Conservation (phyloP, 2,329 filamentous ascomycete genomes). For the Mycocentrospora acerina region DNA sequence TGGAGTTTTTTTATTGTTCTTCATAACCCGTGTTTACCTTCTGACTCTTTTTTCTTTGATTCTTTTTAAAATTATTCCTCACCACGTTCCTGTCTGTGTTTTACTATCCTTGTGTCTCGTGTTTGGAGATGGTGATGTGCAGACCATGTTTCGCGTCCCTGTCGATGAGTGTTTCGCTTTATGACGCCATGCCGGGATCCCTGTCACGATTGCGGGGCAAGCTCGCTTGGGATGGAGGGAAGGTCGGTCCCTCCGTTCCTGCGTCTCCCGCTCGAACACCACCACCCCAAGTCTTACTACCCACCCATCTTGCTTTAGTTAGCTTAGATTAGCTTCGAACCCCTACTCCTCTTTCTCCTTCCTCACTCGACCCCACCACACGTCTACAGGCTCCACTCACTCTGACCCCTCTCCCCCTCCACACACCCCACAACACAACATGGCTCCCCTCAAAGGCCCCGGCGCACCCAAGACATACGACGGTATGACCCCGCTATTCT, state of each 20-base stretch:
- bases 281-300: neutral
- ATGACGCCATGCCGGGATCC: constrained; percentile 9
- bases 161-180: constrained; percentile 1
- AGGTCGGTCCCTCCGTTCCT: constrained; percentile 20
- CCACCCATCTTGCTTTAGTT: neutral
- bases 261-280: constrained; percentile 21
- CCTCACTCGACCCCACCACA: neutral
- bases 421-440: no score
- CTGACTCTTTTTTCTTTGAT: neutral
- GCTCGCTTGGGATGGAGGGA: constrained; percentile 1
- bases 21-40: neutral
- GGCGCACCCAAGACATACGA: constrained; percentile 60
- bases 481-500: constrained; percentile 45
- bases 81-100: no score
- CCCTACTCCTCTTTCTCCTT: neutral
- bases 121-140: constrained; percentile 9
- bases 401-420: no score
- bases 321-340: neutral
- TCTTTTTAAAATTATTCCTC: no score
- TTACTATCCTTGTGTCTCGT: constrained; percentile 1
- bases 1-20: constrained; percentile 17
- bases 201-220: constrained; percentile 16
- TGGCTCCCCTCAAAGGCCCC: constrained; percentile 64
- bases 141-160: constrained; percentile 1
- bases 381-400: no score